Evolutionary conservation across 129 eudicot genomes (phyloP), one percentile per base, ranked within the genome.

Genomic region (Flaveria trinervia): DNA sequence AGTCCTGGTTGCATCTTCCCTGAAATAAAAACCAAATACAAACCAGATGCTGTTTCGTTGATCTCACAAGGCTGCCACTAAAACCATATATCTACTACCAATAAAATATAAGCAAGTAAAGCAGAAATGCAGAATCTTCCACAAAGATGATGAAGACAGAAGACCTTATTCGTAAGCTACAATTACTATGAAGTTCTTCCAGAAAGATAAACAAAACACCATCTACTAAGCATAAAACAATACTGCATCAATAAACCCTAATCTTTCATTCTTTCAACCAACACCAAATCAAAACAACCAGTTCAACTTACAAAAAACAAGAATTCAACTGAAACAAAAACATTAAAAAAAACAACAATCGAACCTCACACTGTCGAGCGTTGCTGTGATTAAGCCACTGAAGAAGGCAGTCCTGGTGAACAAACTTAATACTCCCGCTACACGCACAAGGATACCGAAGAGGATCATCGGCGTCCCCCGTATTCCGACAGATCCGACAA

Each of bases 361-460:
- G 12, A 64, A 92, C 98, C 98, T 92, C 98, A 76, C 98, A 92
- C 54, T 90, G 94, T 43, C 98, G 96, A 74, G 98, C 96, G 82
- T 92, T 90, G 86, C 98, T 92, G 76, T 92, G 98, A 88, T 88
- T 90, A 20, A 92, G 92, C 98, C 98, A 92, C 92, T 92, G 98
- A 26, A 92, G 90, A 52, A 92, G 92, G 67, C 98, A 92, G 79
- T 92, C 98, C 68, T 92, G 98, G 50, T 92, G 98, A 77, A 92
- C 98, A 82, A 88, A 92, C 86, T 90, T 92, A 71, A 92, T 92
- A 74, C 98, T 92, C 9, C 98, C 98, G 83, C 98, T 92, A 73
- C 98, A 92, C 50, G 98, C 98, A 73, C 98, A 92, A 1, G 98
- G 98, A 76, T 92, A 92, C 68, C 95, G 87, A n/a, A 92, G 80